Base-by-base conservation (phyloP, 768 basidiomycete genomes). In the Psilocybe azurescens region DNA sequence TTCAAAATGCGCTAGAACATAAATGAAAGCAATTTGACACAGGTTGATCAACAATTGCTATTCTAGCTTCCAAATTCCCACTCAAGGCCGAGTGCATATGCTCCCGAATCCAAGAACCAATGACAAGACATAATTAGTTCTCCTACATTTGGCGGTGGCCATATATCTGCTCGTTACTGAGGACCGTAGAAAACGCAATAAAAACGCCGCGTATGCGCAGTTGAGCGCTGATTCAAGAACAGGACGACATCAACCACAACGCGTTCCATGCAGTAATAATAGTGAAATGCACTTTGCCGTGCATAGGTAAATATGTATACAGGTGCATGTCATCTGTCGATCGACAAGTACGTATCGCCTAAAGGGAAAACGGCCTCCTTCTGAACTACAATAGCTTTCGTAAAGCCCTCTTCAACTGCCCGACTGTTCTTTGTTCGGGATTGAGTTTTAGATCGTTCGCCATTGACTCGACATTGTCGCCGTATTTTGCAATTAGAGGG, bases 401-500 rank as follows among this genome's bases (percentile, higher is more conserved):
- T 62, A 92, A 76, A 32, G 86, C 89, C 71, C 87, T 80, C 68
- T 73, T 78, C 69, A 98, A 73, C 77, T 94, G 88, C 16, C 93
- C 95, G 33, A 80, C 83, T 2, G 95, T 97, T 70, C 89, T 85
- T 78, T 99, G 97, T 74, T 88, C 89, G 14, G 84, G 76, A 73
- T 99, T 98, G 61, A 91, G 73, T 74, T 82, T 89, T 61, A 87
- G 78, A 77, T 99, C 96, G 66, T 81, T 79, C 10, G 87, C 86
- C 95, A 97, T 98, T 53, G 75, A 79, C 30, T 85, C 83, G 24
- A 89, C 76, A 76, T 98, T 89, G 32, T 81, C 77, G 1, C 89
- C 91, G 75, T 98, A 80, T 73, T 84, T 89, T 46, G 74, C 74
- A 11, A 93, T 85, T 30, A 99, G 82, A 47, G 83, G 77, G 60